Base-by-base conservation (phyloP, 1,139 yeast genomes). In the Kazachstania sp. region DNA sequence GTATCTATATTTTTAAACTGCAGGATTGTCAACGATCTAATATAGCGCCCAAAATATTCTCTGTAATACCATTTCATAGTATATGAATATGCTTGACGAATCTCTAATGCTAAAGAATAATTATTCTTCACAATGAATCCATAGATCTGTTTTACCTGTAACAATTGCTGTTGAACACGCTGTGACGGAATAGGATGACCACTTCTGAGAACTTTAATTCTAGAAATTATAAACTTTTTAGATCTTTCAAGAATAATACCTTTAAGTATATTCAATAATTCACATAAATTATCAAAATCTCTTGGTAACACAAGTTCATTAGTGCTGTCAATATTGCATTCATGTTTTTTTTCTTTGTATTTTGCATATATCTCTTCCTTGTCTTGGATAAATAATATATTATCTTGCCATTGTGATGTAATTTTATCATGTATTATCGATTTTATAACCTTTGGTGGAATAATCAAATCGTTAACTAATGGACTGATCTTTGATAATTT, bases 11-110 rank as follows among this genome's bases (percentile, higher is more conserved):
- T 68, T 48, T 74, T 73, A 20, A 78, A 57, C 46, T 73, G 77
- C 49, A 85, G 66, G 52, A 80, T 79, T 51, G 86, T 86, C 49
- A 92, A 68, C 1, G 95, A 82, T 54, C 83, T 78, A 45, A 83
- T 69, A 65, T 90, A 92, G 55, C 92, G 80, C 23, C 83, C 81
- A 61, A 92, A 90, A 55, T 85, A 77, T 46, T 84, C 75, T 50
- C 75, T 73, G 63, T 92, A 92, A 68, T 92, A 92, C 98, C 98
- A 92, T 58, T 77, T 73, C 87, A 90, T 88, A 2, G 97, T 90
- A 59, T 79, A 82, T 12, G 82, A 70, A 62, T 92, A 92, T 0
- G 97, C 97, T 56, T 77, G 75, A 50, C 80, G 75, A 40, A 92
- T 72, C 56, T 87, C 95, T n/a, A 70, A 62, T 0, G 95, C 90